A percentile compares a stretch with the other conserved stretches of the same genome.
These are phyloP conservation scores for Colletotrichum eleusines DNA, from an alignment of 2,329 filamentous ascomycete genomes.

Conservation along the genomic window DNA sequence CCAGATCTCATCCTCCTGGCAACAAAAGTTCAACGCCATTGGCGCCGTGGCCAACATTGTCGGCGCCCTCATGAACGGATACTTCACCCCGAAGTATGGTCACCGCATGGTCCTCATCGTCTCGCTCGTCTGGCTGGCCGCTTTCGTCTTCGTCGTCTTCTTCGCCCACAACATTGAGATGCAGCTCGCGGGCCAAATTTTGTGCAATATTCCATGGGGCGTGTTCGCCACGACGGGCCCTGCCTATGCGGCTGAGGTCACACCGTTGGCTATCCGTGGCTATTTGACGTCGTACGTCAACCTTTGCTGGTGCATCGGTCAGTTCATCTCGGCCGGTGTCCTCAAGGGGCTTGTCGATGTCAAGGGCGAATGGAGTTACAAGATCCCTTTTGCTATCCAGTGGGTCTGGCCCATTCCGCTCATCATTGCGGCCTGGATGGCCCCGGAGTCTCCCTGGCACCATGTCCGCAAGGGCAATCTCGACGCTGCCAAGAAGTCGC, in stretches of 20 bases:
- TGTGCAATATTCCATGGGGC: constrained; percentile 60
- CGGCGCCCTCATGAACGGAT: constrained; percentile 57
- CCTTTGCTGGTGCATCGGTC: constrained; percentile 58
- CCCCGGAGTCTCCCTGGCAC: constrained; percentile 55
- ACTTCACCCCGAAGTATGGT: constrained; percentile 56
- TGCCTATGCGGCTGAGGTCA: constrained; percentile 59
- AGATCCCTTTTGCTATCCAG: constrained; percentile 56
- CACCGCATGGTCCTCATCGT: constrained; percentile 59
- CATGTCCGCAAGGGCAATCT: constrained; percentile 51
- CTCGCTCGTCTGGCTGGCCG: constrained; percentile 55
- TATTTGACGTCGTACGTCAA: constrained; percentile 60
- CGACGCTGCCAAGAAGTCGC: constrained; percentile 49
- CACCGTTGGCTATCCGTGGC: constrained; percentile 56
- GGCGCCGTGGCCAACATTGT: constrained; percentile 53
- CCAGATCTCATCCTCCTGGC: constrained; percentile 64
- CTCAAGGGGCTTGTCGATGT: constrained; percentile 54
- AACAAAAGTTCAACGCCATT: constrained; percentile 59
- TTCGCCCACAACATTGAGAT: constrained; percentile 59
- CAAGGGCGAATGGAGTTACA: constrained; percentile 53
- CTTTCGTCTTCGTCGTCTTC: constrained; percentile 62
- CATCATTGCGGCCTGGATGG: constrained; percentile 49
- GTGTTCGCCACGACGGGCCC: constrained; percentile 60
- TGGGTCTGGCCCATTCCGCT: constrained; percentile 55
- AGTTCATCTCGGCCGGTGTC: constrained; percentile 57
- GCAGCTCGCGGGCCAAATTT: constrained; percentile 59